Conservation (phyloP, 805 yeast genomes). For the Dipodascus albidus region DNA sequence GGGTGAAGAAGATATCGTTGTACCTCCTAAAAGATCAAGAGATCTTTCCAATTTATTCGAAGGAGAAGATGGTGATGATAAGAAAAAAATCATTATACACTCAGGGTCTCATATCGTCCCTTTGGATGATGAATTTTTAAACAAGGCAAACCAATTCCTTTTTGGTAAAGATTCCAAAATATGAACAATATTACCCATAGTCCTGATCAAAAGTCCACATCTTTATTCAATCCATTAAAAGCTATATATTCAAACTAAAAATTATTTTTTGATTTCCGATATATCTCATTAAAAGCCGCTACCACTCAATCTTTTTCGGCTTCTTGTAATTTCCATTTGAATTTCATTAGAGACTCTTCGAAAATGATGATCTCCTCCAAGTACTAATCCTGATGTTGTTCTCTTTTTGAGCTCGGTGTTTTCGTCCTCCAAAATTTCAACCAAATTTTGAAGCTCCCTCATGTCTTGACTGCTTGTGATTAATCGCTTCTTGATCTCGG, state of each 20-base stretch:
- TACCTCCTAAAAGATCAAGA: neutral
- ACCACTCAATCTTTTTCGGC: neutral
- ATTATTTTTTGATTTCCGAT: too few species aligned
- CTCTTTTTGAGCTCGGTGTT: neutral
- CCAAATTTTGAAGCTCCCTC: slow-evolving; percentile 10
- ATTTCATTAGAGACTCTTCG: neutral
- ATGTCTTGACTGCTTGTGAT: slow-evolving; percentile 16
- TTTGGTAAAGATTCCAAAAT: neutral
- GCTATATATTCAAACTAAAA: neutral
- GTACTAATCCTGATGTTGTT: too few species aligned
- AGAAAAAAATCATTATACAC: slow-evolving; percentile 11
- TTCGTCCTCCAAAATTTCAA: slow-evolving; percentile 5
- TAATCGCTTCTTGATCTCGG: slow-evolving; percentile 24
- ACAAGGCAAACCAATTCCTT: neutral
- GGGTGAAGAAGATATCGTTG: neutral
- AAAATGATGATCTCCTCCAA: neutral
- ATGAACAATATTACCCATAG: neutral
- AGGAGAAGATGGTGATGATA: slow-evolving; percentile 12
- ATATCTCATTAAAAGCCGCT: neutral
- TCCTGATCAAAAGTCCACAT: too few species aligned
- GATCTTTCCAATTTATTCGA: neutral
- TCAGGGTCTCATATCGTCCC: neutral
- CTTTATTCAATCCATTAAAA: neutral
- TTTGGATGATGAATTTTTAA: neutral
- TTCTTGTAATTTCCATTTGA: neutral